phyloP scores from a whole-genome alignment of 23 red algal species.

The Gracilariopsis chorda region DNA sequence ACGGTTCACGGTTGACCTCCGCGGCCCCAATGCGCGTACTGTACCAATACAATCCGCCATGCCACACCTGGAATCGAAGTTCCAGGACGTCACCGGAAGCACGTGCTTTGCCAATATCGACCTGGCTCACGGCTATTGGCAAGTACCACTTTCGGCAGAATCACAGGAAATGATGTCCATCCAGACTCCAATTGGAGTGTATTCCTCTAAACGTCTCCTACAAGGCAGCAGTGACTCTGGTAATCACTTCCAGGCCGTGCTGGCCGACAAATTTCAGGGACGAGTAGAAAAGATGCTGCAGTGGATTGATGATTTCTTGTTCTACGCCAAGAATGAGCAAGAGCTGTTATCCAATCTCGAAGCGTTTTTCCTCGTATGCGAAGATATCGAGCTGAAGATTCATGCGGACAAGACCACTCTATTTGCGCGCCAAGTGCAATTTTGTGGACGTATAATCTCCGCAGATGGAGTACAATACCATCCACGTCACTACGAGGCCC shows the following conservation, averaged over 20 bases:
- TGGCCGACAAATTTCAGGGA: background rate
- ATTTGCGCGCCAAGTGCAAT: background rate
- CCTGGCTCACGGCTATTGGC: constrained; percentile 38
- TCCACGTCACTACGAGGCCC: background rate
- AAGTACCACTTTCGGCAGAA: background rate
- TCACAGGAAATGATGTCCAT: constrained; percentile 31
- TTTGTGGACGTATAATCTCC: constrained; percentile 29
- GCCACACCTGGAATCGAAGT: background rate
- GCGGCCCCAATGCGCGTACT: constrained; percentile 14
- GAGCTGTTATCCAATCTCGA: background rate
- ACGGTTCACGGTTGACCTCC: constrained; percentile 40
- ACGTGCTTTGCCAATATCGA: constrained; percentile 30
- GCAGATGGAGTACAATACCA: background rate
- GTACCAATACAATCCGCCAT: background rate
- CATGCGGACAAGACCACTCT: background rate
- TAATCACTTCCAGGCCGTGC: constrained; percentile 23
- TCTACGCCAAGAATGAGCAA: background rate
- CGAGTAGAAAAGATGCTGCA: background rate
- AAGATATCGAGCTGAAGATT: background rate
- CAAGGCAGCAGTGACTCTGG: constrained; percentile 22
- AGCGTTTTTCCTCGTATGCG: constrained; percentile 11
- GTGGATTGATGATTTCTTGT: constrained; percentile 32
- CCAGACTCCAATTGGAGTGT: background rate
- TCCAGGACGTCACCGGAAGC: background rate
- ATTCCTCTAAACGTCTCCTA: background rate